phyloP scores from a whole-genome alignment of 805 yeast genomes.

The Cyberlindnera maritima region DNA sequence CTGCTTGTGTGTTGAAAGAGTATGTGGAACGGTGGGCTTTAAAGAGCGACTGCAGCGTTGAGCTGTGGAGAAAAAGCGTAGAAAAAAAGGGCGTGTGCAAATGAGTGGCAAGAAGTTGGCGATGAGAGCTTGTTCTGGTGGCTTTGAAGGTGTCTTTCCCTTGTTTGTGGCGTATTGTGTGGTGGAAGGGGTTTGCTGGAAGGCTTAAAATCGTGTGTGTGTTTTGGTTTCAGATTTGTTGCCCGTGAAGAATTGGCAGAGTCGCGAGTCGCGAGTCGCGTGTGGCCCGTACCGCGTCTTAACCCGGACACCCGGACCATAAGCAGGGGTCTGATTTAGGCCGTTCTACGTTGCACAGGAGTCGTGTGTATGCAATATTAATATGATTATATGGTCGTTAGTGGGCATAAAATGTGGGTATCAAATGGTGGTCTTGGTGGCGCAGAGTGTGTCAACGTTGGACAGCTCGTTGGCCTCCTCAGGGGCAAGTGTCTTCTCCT shows the following conservation, averaged over 20 bases:
- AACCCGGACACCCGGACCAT: too few species aligned
- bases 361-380: too few species aligned
- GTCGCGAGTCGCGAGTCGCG: neutral
- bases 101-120: neutral
- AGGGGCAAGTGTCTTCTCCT: neutral
- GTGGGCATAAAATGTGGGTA: neutral
- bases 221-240: neutral
- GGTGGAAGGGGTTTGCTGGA: neutral
- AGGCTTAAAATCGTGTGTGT: neutral
- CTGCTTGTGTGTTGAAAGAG: neutral
- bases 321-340: too few species aligned
- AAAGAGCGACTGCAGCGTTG: conserved; percentile 7
- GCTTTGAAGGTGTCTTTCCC: neutral
- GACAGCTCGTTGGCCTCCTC: neutral
- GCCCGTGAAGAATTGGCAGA: conserved; percentile 4
- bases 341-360: too few species aligned
- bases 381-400: too few species aligned
- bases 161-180: neutral
- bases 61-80: conserved; percentile 1
- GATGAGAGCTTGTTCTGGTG: neutral
- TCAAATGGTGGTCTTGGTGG: neutral
- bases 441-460: neutral
- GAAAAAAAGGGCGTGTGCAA: neutral
- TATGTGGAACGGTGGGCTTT: neutral
- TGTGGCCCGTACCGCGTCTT: conserved; percentile 4